Evolutionary conservation across 176 grass and related monocot genomes (phyloP), one percentile per base, ranked within the genome.

Genomic region (Elymus sibiricus): DNA sequence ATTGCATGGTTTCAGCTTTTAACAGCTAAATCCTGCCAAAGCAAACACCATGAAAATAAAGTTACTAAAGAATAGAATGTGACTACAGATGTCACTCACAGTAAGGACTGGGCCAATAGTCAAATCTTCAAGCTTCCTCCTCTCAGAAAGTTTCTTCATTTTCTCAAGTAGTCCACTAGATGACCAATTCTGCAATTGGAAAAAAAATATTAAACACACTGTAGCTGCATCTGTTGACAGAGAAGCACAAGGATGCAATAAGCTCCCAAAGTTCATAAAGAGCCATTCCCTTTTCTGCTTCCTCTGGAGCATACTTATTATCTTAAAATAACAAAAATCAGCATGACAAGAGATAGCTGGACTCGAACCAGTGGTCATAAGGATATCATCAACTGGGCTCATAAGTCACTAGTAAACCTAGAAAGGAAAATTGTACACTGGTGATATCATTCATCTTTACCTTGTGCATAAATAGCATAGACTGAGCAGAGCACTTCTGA

Each of bases 401-500:
- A 39, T 8, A 78, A 77, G 2, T 63, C 29, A 82, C 39, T 14
- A 31, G 67, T 19, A 31, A 63, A 86, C 16, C 77, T 26, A 60
- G 14, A 44, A 89, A 68, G 27, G 58, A 76, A 74, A 59, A 59
- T 60, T 59, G 24, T 28, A 22, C 8, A 74, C 9, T 27, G 42
- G 40, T 74, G 70, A 47, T 74, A 16, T 75, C 21, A 61, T 58
- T 65, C 88, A 29, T 76, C 22, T 75, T 67, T 79, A 96, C 97
- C 92, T 98, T 91, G 86, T 98, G 97, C 88, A 98, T 88, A 70
- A 94, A 98, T 59, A 98, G 82, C 79, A 98, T 92, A 77, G 94
- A 96, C 84, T 98, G 97, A 82, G 94, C 94, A 91, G 97, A 98
- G 87, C 97, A 98, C 72, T 98, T 98, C 78, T 98, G 97, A 77